A percentile compares a stretch with the other conserved stretches of the same genome.
Evolutionary conservation across 2,329 filamentous ascomycete genomes (phyloP).

Genomic region (Aspergillus puulaauensis): DNA sequence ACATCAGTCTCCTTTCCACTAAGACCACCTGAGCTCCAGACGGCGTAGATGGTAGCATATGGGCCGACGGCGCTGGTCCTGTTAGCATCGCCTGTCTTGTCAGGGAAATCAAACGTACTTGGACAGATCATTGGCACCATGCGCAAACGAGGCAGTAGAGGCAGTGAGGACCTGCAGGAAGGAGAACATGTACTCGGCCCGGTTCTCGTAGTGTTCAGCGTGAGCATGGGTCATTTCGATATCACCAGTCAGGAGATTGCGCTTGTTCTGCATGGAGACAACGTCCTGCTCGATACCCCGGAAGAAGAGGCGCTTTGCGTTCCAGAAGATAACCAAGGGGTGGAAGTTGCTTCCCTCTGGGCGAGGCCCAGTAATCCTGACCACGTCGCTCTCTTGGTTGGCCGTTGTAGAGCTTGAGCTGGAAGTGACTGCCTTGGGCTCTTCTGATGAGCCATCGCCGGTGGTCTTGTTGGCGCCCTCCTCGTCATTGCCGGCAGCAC

Average conservation of each 20-base stretch:
- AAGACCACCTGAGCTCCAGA: conserved; percentile 12
- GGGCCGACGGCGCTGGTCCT: conserved; percentile 17
- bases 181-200: conserved; percentile 19
- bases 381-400: background rate
- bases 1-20: conserved; percentile 9
- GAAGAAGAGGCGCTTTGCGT: conserved; percentile 14
- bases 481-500: conserved; percentile 4
- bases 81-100: background rate
- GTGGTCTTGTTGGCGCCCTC: conserved; percentile 1
- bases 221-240: conserved; percentile 19
- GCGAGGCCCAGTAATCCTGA: conserved; percentile 15
- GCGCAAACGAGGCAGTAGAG: conserved; percentile 17
- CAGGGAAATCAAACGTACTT: conserved; percentile 12
- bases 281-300: conserved; percentile 20
- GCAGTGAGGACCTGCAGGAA: conserved; percentile 21
- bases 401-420: background rate
- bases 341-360: conserved; percentile 13
- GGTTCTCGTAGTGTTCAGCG: conserved; percentile 16
- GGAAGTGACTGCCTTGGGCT: background rate
- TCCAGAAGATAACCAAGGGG: conserved; percentile 18
- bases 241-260: conserved; percentile 16
- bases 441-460: background rate
- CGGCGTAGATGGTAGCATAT: conserved; percentile 19
- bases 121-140: conserved; percentile 21
- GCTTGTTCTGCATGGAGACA: conserved; percentile 16